phyloP scores from a whole-genome alignment of 768 basidiomycete species.

The Neoboletus magnificus region DNA sequence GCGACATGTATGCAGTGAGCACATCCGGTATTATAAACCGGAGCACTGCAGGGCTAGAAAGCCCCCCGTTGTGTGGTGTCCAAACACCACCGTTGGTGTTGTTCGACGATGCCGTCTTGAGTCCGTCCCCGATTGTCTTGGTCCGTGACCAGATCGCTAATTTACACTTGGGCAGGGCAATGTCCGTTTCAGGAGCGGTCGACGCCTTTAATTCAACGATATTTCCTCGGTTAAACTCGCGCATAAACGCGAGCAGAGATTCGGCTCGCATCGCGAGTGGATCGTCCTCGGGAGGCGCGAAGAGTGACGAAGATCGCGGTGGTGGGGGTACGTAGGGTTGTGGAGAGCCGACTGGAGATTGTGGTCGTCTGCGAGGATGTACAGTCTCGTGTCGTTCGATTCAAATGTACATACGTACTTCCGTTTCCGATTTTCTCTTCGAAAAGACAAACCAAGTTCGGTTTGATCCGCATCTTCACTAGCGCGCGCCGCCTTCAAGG shows the following conservation, averaged over 20 bases:
- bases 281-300: slow-evolving; percentile 40
- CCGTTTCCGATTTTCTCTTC: slow-evolving; percentile 53
- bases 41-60: slow-evolving; percentile 38
- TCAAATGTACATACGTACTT: slow-evolving; percentile 39
- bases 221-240: slow-evolving; percentile 47
- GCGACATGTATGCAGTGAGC: slow-evolving; percentile 59
- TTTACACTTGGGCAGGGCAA: slow-evolving; percentile 26
- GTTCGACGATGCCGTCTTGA: neutral
- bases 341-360: slow-evolving; percentile 56
- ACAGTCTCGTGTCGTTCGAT: neutral
- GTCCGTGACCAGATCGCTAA: slow-evolving; percentile 57
- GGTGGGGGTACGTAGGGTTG: slow-evolving; percentile 51
- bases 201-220: slow-evolving; percentile 11
- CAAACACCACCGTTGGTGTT: neutral
- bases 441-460: slow-evolving; percentile 43
- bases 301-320: slow-evolving; percentile 36
- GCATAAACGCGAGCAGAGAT: slow-evolving; percentile 52
- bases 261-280: slow-evolving; percentile 40
- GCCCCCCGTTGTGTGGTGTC: slow-evolving; percentile 4
- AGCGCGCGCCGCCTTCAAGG: slow-evolving; percentile 50
- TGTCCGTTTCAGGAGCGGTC: neutral
- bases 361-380: slow-evolving; percentile 39
- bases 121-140: slow-evolving; percentile 8
- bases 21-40: slow-evolving; percentile 65
- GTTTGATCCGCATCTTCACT: slow-evolving; percentile 53